Base-by-base conservation (phyloP, 768 basidiomycete genomes). In the Gyrodon lividus region DNA sequence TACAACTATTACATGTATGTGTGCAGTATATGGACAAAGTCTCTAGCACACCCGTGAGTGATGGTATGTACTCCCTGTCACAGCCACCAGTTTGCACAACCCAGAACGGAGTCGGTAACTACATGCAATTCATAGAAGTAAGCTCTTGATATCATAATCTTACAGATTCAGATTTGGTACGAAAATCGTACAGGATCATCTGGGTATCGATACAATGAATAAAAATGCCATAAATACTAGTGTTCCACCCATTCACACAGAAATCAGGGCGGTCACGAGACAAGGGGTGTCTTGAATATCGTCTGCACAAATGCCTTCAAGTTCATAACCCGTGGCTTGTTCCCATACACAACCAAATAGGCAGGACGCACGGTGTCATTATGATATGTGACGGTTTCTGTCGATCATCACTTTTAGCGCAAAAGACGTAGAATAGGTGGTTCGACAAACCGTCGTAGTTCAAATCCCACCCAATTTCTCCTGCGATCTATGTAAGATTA, bases 311-410 rank as follows among this genome's bases (percentile, higher is more conserved):
- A 58, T 34, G 63, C 53, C 47, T 63, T 70, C 48, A 67, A 43
- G 55, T 54, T 61, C 8, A 44, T 40, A 30, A 51, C 57, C 42
- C 46, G 40, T 31, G 60, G 48, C 46, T 69, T 65, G 33, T 63
- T 42, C 16, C 79, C 81, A 58, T 86, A 87, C 17, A 85, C 77
- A n/a, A 87, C 65, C 50, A 86, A 71, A 66, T 78, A 87, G 0
- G 82, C 82, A 16, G 85, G 85, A 7, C 83, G 78, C 57, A 85
- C 79, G 24, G 84, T 83, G 55, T 85, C 83, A 58, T 85, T 84
- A 39, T 72, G 60, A 57, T 86, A 86, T 13, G 84, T 82, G 7
- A 86, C 82, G 4, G 81, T 85, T 64, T 86, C 85, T 69, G 45
- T 38, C 7, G n/a, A 57, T 24, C 39, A 43, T 34, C 38, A 43